phyloP scores from a whole-genome alignment of 495 filamentous ascomycete genomes.

The Penicillium flavigenum region DNA sequence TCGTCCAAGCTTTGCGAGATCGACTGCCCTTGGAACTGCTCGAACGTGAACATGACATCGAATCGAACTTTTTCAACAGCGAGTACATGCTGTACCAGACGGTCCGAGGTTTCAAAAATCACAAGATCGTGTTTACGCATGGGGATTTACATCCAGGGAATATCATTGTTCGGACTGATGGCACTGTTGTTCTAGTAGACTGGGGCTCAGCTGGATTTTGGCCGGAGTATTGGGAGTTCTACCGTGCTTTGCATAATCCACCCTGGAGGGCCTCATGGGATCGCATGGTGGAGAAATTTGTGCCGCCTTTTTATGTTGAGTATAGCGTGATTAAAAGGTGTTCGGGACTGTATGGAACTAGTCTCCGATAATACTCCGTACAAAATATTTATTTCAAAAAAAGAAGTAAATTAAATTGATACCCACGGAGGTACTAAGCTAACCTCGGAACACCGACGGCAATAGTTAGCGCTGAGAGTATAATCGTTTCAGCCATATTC shows the following conservation, averaged over 20 bases:
- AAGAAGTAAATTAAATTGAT: too few species aligned
- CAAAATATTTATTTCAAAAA: too few species aligned
- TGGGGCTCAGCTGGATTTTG: conserved; percentile 24
- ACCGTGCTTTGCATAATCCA: conserved; percentile 15
- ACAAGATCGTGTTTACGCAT: conserved; percentile 34
- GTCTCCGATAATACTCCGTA: too few species aligned
- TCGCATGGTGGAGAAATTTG: conserved; percentile 22
- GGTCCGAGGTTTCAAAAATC: conserved; percentile 10
- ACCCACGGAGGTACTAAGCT: too few species aligned
- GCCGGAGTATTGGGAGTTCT: conserved; percentile 27
- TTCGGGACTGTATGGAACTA: conserved; percentile 2
- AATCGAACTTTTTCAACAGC: neutral
- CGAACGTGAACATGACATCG: neutral
- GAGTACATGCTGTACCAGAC: neutral
- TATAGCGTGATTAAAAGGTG: conserved; percentile 19
- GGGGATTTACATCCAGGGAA: conserved; percentile 35
- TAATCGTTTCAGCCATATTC: too few species aligned
- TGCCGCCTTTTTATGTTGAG: conserved; percentile 23
- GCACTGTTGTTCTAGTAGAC: conserved; percentile 21
- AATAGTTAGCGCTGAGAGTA: too few species aligned
- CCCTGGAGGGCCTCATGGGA: conserved; percentile 18
- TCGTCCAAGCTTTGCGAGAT: neutral
- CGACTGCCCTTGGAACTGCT: neutral
- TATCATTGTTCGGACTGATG: conserved; percentile 27
- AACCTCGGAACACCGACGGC: too few species aligned